Conservation (phyloP, 164 flowering plant species). For the Stephania japonica region DNA sequence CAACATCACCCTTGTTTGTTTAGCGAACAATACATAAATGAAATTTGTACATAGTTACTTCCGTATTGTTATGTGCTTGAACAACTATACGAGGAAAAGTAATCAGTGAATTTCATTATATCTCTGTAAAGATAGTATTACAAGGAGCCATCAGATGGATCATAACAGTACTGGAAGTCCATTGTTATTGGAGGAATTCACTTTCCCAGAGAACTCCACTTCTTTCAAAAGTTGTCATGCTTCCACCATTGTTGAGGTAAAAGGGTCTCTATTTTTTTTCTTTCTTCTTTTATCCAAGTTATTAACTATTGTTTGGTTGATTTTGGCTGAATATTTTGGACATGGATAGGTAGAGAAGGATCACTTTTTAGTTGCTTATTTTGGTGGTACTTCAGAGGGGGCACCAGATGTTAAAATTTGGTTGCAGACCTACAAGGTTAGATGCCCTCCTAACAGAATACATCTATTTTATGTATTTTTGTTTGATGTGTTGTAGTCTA, state of each 20-base stretch:
- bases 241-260: slow-evolving; percentile 87
- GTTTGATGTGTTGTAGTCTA: too few relatives aligned
- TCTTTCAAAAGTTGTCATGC: slow-evolving; percentile 94
- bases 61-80: too few relatives aligned
- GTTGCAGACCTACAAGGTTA: slow-evolving; percentile 75
- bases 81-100: too few relatives aligned
- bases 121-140: too few relatives aligned
- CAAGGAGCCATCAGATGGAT: too few relatives aligned
- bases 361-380: slow-evolving; percentile 80
- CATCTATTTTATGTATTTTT: too few relatives aligned
- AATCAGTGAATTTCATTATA: too few relatives aligned
- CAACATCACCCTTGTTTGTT: too few relatives aligned
- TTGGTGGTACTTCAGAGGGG: slow-evolving; percentile 81
- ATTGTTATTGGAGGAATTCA: slow-evolving; percentile 48
- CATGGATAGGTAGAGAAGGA: slow-evolving; percentile 50
- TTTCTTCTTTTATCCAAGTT: neutral
- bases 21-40: too few relatives aligned
- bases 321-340: too few relatives aligned
- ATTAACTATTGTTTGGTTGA: neutral
- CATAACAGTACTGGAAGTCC: too few relatives aligned
- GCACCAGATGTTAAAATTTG: slow-evolving; percentile 94
- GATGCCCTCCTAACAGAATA: neutral
- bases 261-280: neutral
- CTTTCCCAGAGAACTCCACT: slow-evolving; percentile 53
- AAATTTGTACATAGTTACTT: too few relatives aligned